Evolutionary conservation across 768 basidiomycete genomes (phyloP), one percentile per base, ranked within the genome.

Genomic region (Suillus tomentosus): DNA sequence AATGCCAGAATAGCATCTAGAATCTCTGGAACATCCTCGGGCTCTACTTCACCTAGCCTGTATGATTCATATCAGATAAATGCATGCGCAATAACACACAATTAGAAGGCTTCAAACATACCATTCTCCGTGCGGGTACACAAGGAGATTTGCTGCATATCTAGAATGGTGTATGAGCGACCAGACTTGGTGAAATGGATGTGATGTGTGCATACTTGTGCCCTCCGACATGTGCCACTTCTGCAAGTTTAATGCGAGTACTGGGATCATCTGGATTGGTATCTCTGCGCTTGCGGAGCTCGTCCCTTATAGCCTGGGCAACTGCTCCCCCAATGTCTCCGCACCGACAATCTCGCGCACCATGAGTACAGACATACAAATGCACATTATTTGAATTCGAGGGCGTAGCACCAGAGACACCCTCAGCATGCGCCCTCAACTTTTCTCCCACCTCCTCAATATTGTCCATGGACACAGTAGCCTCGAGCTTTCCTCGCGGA

Each of bases 211-310:
- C 87, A 72, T 70, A 91, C 92, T 91, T 82, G 76, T 95, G 93
- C 31, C 92, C 92, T 1, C 94, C 93, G 59, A 95, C 87, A 74
- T 95, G 93, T 2, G 84, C 89, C 7, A 89, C 84, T 66, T 92
- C 86, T 3, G 85, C 85, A 2, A 94, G 78, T 51, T 73, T 73
- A 27, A 80, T 80, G 68, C 65, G 85, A 64, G 45, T 71, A 66
- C 73, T 71, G 2, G 66, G 66, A 64, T 75, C 72, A 3, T 60
- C 65, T 7, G 65, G 67, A 40, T 79, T 70, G 11, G 40, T 65
- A 53, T 74, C 65, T 24, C 71, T 73, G 57, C 81, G 79, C 47
- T 70, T 74, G 45, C 72, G 72, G 8, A 90, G 73, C 70, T 91
- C 89, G 5, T 79, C 76, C 19, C 78, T 76, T 34, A 95, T 71